Base-by-base conservation (phyloP, 129 eudicot genomes). In the Lactuca saligna region DNA sequence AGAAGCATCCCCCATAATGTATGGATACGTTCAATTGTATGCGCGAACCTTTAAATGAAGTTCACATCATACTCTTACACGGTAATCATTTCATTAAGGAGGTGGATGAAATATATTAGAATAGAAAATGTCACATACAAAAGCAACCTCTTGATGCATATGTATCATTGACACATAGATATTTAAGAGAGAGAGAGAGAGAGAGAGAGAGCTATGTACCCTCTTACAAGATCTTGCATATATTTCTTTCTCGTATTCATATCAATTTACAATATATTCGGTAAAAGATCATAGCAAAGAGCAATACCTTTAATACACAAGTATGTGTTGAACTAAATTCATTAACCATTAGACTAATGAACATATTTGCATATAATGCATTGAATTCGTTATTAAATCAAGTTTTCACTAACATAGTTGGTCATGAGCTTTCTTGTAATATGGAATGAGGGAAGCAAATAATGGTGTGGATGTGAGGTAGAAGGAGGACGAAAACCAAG, bases 291-390 rank as follows among this genome's bases (percentile, higher is more conserved):
- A 4, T 65, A 5, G 29, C 2, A 46, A 34, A 4, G 25, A 17
- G 50, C 17, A 38, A 35, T 51, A 6, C 53, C 53, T 32, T 54
- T 54, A 17, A 68, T 0, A 68, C 39, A 17, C 6, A 5, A 55
- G 38, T 34, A 67, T 54, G 16, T 8, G 12, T 44, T 42, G 7
- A 17, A 58, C 29, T 59, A 31, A 70, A 8, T 41, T 38, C 57
- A 57, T 42, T 4, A 29, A 59, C 37, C 53, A 54, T 42, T 42
- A 42, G 49, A 54, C 62, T 11, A 17, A 35, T 9, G 17, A 53
- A 57, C 38, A 57, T n/a, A 54, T 49, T 35, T 31, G 60, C 32
- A 51, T 7, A 50, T 51, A 66, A 51, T 66, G 9, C 56, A 44
- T 44, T n/a, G 1, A 7, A 25, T 25, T 20, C 16, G 31, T 20